These are phyloP conservation scores for Fusarium nygamai DNA, from an alignment of 2,329 filamentous ascomycete species.

Conservation along the genomic window DNA sequence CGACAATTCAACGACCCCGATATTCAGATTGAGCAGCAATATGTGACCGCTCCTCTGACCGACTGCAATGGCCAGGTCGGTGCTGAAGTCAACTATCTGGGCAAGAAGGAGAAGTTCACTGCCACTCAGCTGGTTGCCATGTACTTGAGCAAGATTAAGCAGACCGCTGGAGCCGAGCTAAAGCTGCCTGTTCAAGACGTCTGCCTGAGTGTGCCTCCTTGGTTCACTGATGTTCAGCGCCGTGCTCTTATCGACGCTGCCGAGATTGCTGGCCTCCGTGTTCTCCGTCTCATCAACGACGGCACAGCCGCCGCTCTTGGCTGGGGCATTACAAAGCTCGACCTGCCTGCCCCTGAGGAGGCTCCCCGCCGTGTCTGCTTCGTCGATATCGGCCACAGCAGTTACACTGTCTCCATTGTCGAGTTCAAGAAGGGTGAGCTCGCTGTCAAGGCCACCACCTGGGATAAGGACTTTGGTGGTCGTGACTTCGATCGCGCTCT, in stretches of 20 bases:
- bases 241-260: conserved; percentile 88
- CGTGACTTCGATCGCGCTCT: conserved; percentile 96
- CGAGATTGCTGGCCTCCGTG: conserved; percentile 92
- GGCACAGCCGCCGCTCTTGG: conserved; percentile 95
- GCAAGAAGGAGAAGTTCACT: conserved; percentile 96
- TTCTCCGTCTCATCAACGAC: conserved; percentile 96
- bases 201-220: conserved; percentile 92
- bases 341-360: conserved; percentile 89
- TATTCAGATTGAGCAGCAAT: conserved; percentile 91
- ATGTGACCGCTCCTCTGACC: conserved; percentile 83
- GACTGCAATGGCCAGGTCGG: conserved; percentile 95
- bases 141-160: conserved; percentile 94
- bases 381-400: conserved; percentile 94
- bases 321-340: conserved; percentile 97
- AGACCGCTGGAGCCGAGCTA: conserved; percentile 86
- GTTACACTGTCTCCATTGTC: conserved; percentile 93
- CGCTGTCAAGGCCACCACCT: conserved; percentile 89
- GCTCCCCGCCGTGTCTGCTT: conserved; percentile 91
- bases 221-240: conserved; percentile 97
- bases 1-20: conserved; percentile 90
- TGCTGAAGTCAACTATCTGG: conserved; percentile 90
- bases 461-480: conserved; percentile 95
- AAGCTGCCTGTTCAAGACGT: conserved; percentile 92
- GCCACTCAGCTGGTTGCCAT: conserved; percentile 93
- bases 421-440: conserved; percentile 98